These are phyloP conservation scores for Solanum dulcamara DNA, from an alignment of 257 asterid genomes.

Conservation along the genomic window DNA sequence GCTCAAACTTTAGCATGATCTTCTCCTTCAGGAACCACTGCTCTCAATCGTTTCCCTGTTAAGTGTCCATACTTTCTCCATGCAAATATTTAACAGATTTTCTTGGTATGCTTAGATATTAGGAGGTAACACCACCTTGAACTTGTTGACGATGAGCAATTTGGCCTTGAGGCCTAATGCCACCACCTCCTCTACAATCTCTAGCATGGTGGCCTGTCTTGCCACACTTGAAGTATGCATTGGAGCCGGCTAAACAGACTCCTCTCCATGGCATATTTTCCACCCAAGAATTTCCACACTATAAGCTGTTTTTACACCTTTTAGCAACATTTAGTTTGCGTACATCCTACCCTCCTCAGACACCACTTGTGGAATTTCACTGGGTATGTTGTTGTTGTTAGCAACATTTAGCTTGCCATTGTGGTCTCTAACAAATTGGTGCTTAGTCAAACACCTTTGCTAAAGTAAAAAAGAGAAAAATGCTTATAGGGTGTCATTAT, in stretches of 20 bases:
- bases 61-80: neutral
- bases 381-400: too few species aligned
- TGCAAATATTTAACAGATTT: neutral
- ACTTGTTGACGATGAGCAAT: too few species aligned
- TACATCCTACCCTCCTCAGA: too few species aligned
- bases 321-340: neutral
- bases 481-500: neutral
- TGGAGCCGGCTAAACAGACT: too few species aligned
- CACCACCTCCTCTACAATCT: too few species aligned
- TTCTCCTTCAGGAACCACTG: neutral
- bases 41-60: neutral
- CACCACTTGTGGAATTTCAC: too few species aligned
- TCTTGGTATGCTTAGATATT: neutral
- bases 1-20: neutral
- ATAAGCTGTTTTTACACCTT: neutral
- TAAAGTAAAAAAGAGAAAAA: neutral
- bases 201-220: too few species aligned
- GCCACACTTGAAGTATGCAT: too few species aligned
- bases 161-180: too few species aligned
- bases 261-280: neutral
- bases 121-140: too few species aligned
- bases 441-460: neutral
- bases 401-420: neutral
- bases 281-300: neutral
- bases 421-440: neutral